These are phyloP conservation scores for Metschnikowia dekortorum DNA, from an alignment of 805 yeast species.

Conservation along the genomic window DNA sequence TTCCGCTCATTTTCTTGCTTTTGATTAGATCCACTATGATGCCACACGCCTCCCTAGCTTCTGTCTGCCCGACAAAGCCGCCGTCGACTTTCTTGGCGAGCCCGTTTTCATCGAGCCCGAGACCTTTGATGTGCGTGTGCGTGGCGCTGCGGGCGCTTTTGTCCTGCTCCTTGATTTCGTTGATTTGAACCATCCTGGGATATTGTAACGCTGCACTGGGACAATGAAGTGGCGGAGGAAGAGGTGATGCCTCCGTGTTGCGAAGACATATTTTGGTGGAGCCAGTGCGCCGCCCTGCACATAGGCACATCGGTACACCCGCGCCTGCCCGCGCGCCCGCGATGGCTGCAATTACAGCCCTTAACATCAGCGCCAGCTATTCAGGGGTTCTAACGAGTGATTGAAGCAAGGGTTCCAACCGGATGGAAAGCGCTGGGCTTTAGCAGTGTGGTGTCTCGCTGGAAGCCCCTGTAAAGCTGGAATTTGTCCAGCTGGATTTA, in stretches of 20 bases:
- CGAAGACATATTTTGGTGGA: background rate
- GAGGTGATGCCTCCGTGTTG: background rate
- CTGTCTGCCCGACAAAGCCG: conserved; percentile 77
- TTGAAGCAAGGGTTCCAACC: no score
- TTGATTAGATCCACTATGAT: conserved; percentile 90
- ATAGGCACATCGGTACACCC: background rate
- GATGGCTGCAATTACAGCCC: no score
- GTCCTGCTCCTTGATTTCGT: conserved; percentile 61
- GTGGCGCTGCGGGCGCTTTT: conserved; percentile 82
- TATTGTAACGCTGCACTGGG: background rate
- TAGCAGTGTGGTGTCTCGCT: no score
- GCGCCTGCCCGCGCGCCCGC: no score
- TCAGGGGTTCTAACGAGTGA: no score
- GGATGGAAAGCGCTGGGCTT: no score
- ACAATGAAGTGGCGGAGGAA: background rate
- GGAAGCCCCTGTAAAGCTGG: no score
- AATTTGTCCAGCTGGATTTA: no score
- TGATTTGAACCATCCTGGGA: conserved; percentile 59
- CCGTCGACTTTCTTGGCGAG: conserved; percentile 80
- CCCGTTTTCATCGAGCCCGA: conserved; percentile 90
- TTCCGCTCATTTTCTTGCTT: conserved; percentile 88
- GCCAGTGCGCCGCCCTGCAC: background rate
- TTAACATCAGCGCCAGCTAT: no score
- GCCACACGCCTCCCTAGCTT: conserved; percentile 90
- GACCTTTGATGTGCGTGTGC: conserved; percentile 93